phyloP scores from a whole-genome alignment of 805 yeast species.

The Torulaspora franciscae region DNA sequence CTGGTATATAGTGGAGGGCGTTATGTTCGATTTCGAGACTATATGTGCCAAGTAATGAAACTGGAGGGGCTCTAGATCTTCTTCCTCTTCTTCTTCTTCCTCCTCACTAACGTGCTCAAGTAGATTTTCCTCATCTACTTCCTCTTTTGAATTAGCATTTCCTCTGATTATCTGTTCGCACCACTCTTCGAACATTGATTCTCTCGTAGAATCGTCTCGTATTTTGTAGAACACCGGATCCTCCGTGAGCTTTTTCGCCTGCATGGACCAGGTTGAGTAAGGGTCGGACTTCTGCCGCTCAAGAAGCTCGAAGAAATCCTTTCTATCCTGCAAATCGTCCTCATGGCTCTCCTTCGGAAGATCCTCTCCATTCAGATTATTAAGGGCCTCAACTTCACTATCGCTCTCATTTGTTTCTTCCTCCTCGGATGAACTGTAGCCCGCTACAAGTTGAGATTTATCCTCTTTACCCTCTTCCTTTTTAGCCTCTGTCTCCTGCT shows the following conservation, averaged over 20 bases:
- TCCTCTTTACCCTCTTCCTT: not conserved
- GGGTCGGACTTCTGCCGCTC: slow-evolving; percentile 38
- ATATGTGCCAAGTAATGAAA: slow-evolving; percentile 34
- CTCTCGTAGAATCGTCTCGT: slow-evolving; percentile 36
- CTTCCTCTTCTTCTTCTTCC: slow-evolving; percentile 15
- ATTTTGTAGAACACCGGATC: slow-evolving; percentile 41
- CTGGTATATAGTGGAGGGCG: slow-evolving; percentile 22
- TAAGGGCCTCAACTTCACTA: slow-evolving; percentile 13
- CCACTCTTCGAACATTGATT: slow-evolving; percentile 46
- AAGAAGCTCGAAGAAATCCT: slow-evolving; percentile 37
- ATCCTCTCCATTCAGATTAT: slow-evolving; percentile 19
- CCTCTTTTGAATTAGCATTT: slow-evolving; percentile 3
- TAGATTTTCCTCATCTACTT: slow-evolving; percentile 5
- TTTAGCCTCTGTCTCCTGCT: not conserved
- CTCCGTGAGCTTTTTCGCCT: slow-evolving; percentile 38
- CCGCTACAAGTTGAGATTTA: slow-evolving; percentile 16
- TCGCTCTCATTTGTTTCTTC: slow-evolving; percentile 15
- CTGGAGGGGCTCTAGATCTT: slow-evolving; percentile 26
- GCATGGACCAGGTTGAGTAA: slow-evolving; percentile 45
- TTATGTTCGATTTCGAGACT: slow-evolving; percentile 23
- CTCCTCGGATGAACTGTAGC: slow-evolving; percentile 23
- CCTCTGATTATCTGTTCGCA: slow-evolving; percentile 17
- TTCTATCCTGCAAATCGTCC: not conserved
- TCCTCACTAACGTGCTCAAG: slow-evolving; percentile 6
- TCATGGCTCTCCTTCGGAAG: slow-evolving; percentile 3